Evolutionary conservation across 1,284 basidiomycete species (phyloP), one percentile per base, ranked within the genome.

Genomic region (Leccinum subrobustum): DNA sequence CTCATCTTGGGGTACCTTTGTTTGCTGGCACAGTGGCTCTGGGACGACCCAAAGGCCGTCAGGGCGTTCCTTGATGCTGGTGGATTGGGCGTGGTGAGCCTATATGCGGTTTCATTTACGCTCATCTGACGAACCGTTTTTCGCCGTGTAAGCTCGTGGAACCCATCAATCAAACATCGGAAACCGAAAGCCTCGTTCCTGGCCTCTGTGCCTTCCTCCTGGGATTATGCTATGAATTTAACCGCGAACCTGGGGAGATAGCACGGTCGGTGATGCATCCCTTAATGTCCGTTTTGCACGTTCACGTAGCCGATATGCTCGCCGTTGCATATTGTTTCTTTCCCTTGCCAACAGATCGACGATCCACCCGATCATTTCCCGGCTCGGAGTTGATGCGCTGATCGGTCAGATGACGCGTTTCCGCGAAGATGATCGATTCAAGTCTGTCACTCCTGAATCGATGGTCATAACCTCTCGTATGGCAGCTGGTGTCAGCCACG

Each of bases 161-260:
- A 73, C 95, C 95, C 1, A 92, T 97, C 64, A 96, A 96, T 57
- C 95, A 96, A 76, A 87, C 88, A 0, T 87, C 89, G 4, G 95
- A 96, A 53, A 83, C 87, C 4, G 96, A 98, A 70, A 85, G 88
- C 3, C 79, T 98, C 23, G 87, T 98, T 3, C 95, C 96, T 62
- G 95, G 93, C 1, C 80, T 99, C 5, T 95, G 93, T 59, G 89
- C 94, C 0, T 96, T 98, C 80, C 79, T 98, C 4, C 84, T 99
- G 6, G 96, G 96, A 18, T 83, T 94, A 39, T 93, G 93, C 74
- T 99, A 99, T 74, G 95, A 97, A 76, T 97, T 91, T 79, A 93
- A 97, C 73, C 86, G 92, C 50, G 92, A 96, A 69, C 92, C 94
- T 0, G 93, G 94, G 25, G 93, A 95, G 68, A 92, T 97, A 59